Evolutionary conservation across 2,329 filamentous ascomycete species (phyloP), one percentile per base, ranked within the genome.

Genomic region (Apiospora marii): DNA sequence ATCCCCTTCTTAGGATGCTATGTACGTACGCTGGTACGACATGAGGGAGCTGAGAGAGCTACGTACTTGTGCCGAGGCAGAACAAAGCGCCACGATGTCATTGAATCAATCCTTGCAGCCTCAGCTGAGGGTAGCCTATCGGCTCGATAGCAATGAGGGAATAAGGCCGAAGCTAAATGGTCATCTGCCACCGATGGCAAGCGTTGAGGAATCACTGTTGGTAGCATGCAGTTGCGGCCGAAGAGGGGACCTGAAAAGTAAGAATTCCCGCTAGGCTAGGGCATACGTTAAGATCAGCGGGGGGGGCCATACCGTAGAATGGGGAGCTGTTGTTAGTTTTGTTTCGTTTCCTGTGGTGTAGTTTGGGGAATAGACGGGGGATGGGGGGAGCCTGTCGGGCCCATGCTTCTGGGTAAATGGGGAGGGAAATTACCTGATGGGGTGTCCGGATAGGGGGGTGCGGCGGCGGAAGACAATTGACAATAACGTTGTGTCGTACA

Each of bases 331-430:
- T 6, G 14, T 30, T 58, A 24, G 51, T 30, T 58, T 30, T 14
- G 27, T 58, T 53, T 53, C 24, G 49, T 48, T 48, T 48, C 24
- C 19, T 46, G 44, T 19, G 19, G 14, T 48, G 46, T 48, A 48
- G 49, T 14, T 27, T 53, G 49, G 49, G 49, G 24, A 27, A 53
- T 30, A 16, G 49, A 53, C 16, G 49, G 24, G 44, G 44, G 16
- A 48, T 48, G 46, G 46, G 46, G 19, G 10, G 46, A 27, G 53
- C 30, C 53, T 34, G 14, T 12, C 53, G 27, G 53, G 53, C 30
- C 53, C 27, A 61, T 61, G 53, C 53, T 34, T 37, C 53, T 61
- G 53, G 53, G 53, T 61, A 61, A 61, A 61, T 61, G 53, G 53
- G 30, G 49, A 10, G 10, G 6, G 49, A 51, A 51, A 51, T 51